Conservation (phyloP, 768 basidiomycete species). For the Hygrocybe coccinea region DNA sequence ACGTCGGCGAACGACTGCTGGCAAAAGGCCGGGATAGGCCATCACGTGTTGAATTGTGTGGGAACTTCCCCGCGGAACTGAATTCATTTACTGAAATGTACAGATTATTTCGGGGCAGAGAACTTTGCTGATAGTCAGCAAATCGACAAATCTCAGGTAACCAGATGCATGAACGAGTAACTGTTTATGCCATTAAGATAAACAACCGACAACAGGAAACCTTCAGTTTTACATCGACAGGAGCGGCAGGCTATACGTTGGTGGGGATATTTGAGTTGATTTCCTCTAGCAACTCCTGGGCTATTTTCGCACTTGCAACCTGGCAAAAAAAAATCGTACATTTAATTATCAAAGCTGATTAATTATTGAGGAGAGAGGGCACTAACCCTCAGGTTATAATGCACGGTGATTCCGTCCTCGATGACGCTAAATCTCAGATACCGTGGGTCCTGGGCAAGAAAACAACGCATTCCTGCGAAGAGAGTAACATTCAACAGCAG, state of each 20-base stretch:
- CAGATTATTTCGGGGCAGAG: no score
- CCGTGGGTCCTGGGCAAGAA: slow-evolving; percentile 69
- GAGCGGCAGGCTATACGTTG: slow-evolving; percentile 18
- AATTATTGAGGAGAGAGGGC: slow-evolving; percentile 9
- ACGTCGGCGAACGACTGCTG: no score
- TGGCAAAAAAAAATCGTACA: slow-evolving; percentile 21
- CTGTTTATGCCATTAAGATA: neutral
- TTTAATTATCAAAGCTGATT: slow-evolving; percentile 3
- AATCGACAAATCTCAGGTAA: no score
- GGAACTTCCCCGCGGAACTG: no score
- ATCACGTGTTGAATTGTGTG: no score
- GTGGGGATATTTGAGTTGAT: slow-evolving; percentile 47
- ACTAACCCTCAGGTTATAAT: slow-evolving; percentile 73
- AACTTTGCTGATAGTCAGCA: no score
- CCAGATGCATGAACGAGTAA: neutral
- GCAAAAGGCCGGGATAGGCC: no score
- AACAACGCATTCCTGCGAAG: slow-evolving; percentile 74
- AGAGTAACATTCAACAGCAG: slow-evolving; percentile 69
- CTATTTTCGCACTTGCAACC: slow-evolving; percentile 68
- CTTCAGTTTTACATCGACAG: neutral
- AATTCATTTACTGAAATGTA: no score
- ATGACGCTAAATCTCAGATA: slow-evolving; percentile 75
- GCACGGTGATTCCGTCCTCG: slow-evolving; percentile 52
- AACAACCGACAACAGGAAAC: neutral
- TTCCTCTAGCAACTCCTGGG: slow-evolving; percentile 60